Percentiles rank a stretch among this genome's conserved stretches.
Evolutionary conservation across 495 filamentous ascomycete genomes (phyloP).

Genomic region (Annulohypoxylon moriforme): DNA sequence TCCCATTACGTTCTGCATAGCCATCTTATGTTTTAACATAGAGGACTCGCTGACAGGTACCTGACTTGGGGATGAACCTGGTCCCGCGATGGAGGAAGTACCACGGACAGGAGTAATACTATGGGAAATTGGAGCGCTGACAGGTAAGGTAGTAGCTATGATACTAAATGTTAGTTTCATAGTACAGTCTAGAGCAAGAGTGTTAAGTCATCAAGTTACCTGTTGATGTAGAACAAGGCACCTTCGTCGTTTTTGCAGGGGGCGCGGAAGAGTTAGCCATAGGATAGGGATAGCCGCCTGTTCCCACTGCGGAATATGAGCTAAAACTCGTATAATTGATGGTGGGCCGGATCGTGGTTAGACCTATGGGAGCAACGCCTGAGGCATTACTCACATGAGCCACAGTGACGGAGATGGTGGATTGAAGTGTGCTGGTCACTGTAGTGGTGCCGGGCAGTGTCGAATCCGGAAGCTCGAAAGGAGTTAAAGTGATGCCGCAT

Average conservation of each 20-base stretch:
- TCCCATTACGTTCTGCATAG: conserved; percentile 9
- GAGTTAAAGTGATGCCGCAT: conserved; percentile 14
- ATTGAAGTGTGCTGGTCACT: conserved; percentile 34
- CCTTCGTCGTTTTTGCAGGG: conserved; percentile 23
- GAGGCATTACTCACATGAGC: conserved; percentile 14
- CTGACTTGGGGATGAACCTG: conserved; percentile 26
- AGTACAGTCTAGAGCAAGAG: not conserved
- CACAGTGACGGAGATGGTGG: conserved; percentile 26
- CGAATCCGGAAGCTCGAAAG: conserved; percentile 7
- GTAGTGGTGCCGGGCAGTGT: conserved; percentile 30
- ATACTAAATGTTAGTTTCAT: conserved; percentile 13
- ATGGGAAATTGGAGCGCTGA: not conserved
- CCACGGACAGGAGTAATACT: conserved; percentile 5
- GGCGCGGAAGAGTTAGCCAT: conserved; percentile 20
- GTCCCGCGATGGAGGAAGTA: conserved; percentile 14
- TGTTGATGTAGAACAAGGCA: conserved; percentile 38
- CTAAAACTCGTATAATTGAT: conserved; percentile 8
- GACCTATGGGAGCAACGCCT: not conserved
- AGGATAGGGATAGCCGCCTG: conserved; percentile 2
- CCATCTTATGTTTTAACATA: not conserved
- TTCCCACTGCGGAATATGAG: not conserved
- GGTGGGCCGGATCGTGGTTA: not conserved
- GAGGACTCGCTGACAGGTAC: conserved; percentile 32
- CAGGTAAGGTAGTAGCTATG: conserved; percentile 14
- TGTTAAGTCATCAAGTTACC: conserved; percentile 10